Conservation (phyloP, 2,329 filamentous ascomycete species). For the Pseudomassariella vexata region DNA sequence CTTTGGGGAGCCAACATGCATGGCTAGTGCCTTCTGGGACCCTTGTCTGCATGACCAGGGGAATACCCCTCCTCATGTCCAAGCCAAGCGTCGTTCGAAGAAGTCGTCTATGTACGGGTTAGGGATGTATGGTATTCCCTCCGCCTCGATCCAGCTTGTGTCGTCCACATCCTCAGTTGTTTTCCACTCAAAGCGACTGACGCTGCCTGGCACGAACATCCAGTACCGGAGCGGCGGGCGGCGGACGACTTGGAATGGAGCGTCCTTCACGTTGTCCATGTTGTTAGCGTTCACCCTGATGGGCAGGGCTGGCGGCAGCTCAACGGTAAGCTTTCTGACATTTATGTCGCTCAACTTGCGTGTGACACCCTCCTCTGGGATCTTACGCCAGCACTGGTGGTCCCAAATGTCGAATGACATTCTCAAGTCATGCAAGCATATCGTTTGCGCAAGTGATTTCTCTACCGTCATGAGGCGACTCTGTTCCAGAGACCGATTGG, state of each 20-base stretch:
- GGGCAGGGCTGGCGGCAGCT: conserved; percentile 20
- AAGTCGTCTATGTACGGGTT: too few species aligned
- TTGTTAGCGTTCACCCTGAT: conserved; percentile 15
- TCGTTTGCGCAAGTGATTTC: conserved; percentile 11
- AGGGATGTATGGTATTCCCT: too few species aligned
- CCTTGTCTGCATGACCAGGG: too few species aligned
- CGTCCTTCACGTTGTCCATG: conserved; percentile 9
- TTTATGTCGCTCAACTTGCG: conserved; percentile 12
- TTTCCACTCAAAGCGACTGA: conserved; percentile 23
- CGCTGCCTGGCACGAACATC: conserved; percentile 21
- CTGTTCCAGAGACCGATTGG: not conserved
- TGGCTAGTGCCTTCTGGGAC: too few species aligned
- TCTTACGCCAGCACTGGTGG: conserved; percentile 21
- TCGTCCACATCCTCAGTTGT: conserved; percentile 12
- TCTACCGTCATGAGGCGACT: conserved; percentile 7
- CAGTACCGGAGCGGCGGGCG: conserved; percentile 22
- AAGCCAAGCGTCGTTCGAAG: too few species aligned
- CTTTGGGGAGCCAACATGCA: too few species aligned
- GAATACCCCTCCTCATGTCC: too few species aligned
- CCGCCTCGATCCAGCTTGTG: too few species aligned
- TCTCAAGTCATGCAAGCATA: conserved; percentile 19
- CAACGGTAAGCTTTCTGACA: conserved; percentile 17
- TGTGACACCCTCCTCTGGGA: conserved; percentile 18
- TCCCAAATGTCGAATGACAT: conserved; percentile 23
- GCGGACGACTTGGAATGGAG: conserved; percentile 16